Percentiles rank a stretch among this genome's conserved stretches.
These are phyloP conservation scores for Fomitopsis pinicola DNA, from an alignment of 1,284 basidiomycete genomes.

Conservation along the genomic window DNA sequence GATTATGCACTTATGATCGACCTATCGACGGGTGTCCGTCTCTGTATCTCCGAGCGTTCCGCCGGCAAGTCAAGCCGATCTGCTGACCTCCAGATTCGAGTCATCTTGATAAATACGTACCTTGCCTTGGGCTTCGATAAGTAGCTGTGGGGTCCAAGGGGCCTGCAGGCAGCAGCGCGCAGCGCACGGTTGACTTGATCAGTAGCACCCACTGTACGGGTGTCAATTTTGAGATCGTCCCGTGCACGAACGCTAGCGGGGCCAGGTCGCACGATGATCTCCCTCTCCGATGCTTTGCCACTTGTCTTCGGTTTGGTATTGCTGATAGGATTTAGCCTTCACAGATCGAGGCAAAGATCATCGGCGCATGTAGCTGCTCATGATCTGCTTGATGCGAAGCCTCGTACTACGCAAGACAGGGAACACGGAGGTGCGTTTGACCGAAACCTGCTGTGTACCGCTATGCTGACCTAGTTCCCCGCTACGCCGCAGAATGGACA, in stretches of 20 bases:
- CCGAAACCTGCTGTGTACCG: background rate
- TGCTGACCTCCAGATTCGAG: background rate
- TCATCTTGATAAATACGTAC: background rate
- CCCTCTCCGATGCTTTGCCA: background rate
- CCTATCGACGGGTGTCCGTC: background rate
- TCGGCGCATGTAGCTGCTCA: background rate
- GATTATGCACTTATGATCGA: background rate
- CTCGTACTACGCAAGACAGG: background rate
- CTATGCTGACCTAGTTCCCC: background rate
- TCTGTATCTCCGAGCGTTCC: background rate
- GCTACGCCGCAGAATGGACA: constrained; percentile 17
- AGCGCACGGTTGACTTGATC: too few species aligned
- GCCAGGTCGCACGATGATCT: background rate
- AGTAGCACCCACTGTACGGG: too few species aligned
- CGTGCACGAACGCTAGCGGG: background rate
- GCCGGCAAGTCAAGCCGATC: background rate
- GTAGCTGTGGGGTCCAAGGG: too few species aligned
- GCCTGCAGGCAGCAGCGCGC: too few species aligned
- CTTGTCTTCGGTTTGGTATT: background rate
- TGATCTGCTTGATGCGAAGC: background rate
- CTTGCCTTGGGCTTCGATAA: background rate
- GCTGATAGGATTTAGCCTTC: background rate
- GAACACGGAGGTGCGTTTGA: background rate
- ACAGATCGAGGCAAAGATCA: background rate
- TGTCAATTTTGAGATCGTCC: background rate